Evolutionary conservation across 164 flowering plant genomes (phyloP).

Genomic region (Amborella trichopoda): DNA sequence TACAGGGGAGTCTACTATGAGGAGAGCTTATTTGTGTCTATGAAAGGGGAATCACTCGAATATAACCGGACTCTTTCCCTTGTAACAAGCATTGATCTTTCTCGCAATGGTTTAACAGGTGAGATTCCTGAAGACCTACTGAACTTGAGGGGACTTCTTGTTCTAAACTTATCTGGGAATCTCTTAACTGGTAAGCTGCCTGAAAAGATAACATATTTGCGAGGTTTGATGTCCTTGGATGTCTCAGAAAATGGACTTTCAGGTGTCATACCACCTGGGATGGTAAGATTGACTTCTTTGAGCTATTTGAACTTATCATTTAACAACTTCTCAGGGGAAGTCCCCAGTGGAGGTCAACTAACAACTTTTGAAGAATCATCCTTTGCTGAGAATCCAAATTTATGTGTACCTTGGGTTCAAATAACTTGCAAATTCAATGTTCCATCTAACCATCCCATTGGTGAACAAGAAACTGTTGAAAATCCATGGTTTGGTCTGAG

Average conservation of each 20-base stretch:
- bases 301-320: constrained; percentile 26
- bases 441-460: neutral
- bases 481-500: constrained; percentile 27
- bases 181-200: constrained; percentile 26
- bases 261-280: constrained; percentile 29
- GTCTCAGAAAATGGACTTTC: constrained; percentile 31
- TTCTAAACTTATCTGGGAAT: constrained; percentile 32
- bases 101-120: constrained; percentile 19
- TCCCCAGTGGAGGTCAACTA: constrained; percentile 25
- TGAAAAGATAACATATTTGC: constrained; percentile 15
- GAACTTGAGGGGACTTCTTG: constrained; percentile 10
- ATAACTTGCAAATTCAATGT: constrained; percentile 8
- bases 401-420: constrained; percentile 29
- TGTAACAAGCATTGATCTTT: constrained; percentile 25
- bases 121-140: constrained; percentile 18
- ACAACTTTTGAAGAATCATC: constrained; percentile 16
- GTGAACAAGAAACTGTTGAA: constrained; percentile 3
- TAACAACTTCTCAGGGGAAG: constrained; percentile 30
- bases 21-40: constrained; percentile 16
- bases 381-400: constrained; percentile 21
- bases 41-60: constrained; percentile 7
- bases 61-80: constrained; percentile 25
- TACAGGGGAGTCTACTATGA: constrained; percentile 21
- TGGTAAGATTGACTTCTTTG: constrained; percentile 19
- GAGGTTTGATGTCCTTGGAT: constrained; percentile 27